phyloP scores from a whole-genome alignment of 78 protist species.

The Andalucia godoyi region DNA sequence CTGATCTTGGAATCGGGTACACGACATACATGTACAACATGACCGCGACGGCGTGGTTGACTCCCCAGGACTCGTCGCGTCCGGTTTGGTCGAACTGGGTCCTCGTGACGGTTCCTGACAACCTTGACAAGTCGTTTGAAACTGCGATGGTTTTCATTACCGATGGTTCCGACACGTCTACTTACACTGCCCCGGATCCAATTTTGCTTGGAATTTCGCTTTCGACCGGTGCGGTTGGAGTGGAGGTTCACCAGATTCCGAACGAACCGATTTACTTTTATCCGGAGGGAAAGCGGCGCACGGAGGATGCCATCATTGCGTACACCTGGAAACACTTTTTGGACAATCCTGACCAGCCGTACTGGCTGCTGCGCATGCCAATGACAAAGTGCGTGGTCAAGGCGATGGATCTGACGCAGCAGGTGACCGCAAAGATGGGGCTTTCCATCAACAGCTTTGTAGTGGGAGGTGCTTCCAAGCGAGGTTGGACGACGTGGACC shows the following conservation, averaged over 20 bases:
- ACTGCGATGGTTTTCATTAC: too few species aligned
- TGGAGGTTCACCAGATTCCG: not conserved
- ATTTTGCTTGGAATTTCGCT: too few species aligned
- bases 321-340: conserved; percentile 8
- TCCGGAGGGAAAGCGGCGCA: not conserved
- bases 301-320: conserved; percentile 12
- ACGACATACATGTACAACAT: too few species aligned
- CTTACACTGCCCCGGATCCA: too few species aligned
- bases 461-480: conserved; percentile 9
- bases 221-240: too few species aligned
- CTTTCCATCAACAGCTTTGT: not conserved
- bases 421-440: not conserved
- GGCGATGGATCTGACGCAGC: conserved; percentile 5
- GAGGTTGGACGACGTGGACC: conserved; percentile 20
- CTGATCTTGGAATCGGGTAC: too few species aligned
- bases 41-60: too few species aligned
- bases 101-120: too few species aligned
- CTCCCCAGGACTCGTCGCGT: too few species aligned
- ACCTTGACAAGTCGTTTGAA: too few species aligned
- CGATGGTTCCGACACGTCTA: too few species aligned
- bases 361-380: conserved; percentile 9
- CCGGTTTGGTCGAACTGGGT: too few species aligned
- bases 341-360: not conserved
- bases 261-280: not conserved
- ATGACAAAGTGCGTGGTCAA: conserved; percentile 9